A percentile compares a stretch with the other conserved stretches of the same genome.
These are phyloP conservation scores for Blastocystis sp. DNA, from an alignment of 352 stramenopile genomes.

Conservation along the genomic window DNA sequence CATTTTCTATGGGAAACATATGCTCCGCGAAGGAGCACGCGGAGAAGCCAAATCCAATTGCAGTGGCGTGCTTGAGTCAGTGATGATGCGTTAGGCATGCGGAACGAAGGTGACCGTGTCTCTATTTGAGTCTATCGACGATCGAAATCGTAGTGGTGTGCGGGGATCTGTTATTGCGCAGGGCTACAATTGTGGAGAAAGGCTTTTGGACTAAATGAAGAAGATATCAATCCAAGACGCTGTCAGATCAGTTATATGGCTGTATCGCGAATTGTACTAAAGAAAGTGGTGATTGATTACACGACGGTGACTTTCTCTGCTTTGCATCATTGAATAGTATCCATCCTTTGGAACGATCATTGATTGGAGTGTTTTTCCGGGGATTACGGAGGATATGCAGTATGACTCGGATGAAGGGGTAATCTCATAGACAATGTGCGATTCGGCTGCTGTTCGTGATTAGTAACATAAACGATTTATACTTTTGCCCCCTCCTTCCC, in stretches of 20 bases:
- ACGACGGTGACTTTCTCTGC: neutral
- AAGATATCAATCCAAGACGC: neutral
- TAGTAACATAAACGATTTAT: constrained; percentile 64
- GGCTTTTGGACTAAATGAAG: constrained; percentile 19
- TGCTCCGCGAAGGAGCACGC: neutral
- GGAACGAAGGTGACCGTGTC: neutral
- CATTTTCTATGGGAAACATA: constrained; percentile 48
- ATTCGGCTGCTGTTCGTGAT: constrained; percentile 62
- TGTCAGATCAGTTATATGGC: constrained; percentile 47
- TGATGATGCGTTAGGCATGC: neutral
- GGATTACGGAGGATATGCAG: constrained; percentile 12
- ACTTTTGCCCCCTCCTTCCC: constrained; percentile 46
- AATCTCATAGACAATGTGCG: constrained; percentile 25
- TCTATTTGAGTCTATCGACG: constrained; percentile 45
- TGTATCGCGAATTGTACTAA: constrained; percentile 39
- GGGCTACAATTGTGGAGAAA: constrained; percentile 28
- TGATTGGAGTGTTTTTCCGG: constrained; percentile 17
- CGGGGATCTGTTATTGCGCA: neutral
- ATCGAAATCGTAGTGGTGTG: constrained; percentile 12
- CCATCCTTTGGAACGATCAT: constrained; percentile 42
- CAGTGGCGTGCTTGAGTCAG: neutral
- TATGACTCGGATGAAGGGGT: neutral
- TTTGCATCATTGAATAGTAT: constrained; percentile 10
- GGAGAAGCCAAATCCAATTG: neutral
- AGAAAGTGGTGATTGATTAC: constrained; percentile 57